A percentile compares a stretch with the other conserved stretches of the same genome.
Evolutionary conservation across 805 yeast species (phyloP).

Genomic region (Diddensiella transvaalensis): DNA sequence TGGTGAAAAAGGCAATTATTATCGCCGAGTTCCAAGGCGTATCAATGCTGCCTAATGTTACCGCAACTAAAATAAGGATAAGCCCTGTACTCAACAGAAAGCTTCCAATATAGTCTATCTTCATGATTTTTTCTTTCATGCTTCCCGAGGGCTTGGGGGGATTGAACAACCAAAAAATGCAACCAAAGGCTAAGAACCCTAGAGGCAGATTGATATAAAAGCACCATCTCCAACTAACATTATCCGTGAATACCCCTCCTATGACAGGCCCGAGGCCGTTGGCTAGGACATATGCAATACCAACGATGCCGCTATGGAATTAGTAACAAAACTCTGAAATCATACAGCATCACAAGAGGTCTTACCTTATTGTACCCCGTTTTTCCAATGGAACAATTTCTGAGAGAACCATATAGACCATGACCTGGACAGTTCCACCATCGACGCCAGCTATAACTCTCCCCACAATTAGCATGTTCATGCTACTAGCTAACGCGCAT

Average conservation of each 20-base stretch:
- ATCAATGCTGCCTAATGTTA: constrained; percentile 14
- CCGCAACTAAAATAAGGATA: constrained; percentile 11
- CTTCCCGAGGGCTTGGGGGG: constrained; percentile 41
- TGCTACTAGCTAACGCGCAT: constrained; percentile 44
- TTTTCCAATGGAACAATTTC: constrained; percentile 31
- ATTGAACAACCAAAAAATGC: constrained; percentile 26
- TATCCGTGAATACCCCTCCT: constrained; percentile 45
- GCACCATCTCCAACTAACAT: constrained; percentile 48
- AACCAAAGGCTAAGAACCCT: constrained; percentile 34
- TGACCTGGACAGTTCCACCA: constrained; percentile 55
- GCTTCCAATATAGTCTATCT: constrained; percentile 53
- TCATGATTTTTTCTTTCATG: constrained; percentile 39
- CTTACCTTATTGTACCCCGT: constrained; percentile 4
- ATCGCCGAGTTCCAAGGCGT: constrained; percentile 15
- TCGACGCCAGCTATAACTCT: constrained; percentile 54
- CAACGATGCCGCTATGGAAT: background rate
- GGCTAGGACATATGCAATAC: constrained; percentile 5
- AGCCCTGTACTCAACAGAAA: constrained; percentile 34
- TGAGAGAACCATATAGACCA: constrained; percentile 48
- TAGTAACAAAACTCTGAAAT: no score
- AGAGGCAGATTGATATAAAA: constrained; percentile 46
- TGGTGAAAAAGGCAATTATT: constrained; percentile 13
- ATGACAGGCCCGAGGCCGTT: constrained; percentile 52
- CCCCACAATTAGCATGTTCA: constrained; percentile 11
- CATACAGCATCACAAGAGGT: background rate